Percentiles rank a stretch among this genome's conserved stretches.
Conservation (phyloP, 1,284 basidiomycete genomes). For the Prillingera fragicola region DNA sequence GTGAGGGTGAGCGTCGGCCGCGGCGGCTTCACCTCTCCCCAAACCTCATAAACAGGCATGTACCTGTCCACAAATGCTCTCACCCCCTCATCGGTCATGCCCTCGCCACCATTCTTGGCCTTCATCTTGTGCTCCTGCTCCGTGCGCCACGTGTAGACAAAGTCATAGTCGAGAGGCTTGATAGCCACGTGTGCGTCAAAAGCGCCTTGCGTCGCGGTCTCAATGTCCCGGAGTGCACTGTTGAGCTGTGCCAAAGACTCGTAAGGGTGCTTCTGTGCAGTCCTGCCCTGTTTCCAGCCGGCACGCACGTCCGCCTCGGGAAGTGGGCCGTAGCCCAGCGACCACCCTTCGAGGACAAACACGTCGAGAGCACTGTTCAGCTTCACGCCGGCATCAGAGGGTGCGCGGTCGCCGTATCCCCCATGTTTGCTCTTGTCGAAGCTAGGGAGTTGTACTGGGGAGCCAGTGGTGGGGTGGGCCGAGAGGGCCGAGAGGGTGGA, state of each 20-base stretch:
- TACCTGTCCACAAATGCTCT: conserved; percentile 54
- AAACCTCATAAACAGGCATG: conserved; percentile 14
- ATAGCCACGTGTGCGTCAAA: conserved; percentile 8
- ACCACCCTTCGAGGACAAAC: conserved; percentile 59
- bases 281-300: too few species aligned
- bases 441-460: not conserved
- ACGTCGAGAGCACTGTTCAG: too few species aligned
- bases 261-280: too few species aligned
- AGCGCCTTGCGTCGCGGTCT: too few species aligned
- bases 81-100: conserved; percentile 78
- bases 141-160: conserved; percentile 58
- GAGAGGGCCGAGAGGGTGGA: not conserved
- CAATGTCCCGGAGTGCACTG: too few species aligned
- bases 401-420: too few species aligned
- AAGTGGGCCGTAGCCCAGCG: conserved; percentile 41
- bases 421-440: too few species aligned
- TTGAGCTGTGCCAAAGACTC: too few species aligned
- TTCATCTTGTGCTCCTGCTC: conserved; percentile 88
- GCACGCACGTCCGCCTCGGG: conserved; percentile 39
- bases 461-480: not conserved
- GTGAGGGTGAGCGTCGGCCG: too few species aligned
- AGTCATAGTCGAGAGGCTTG: not conserved
- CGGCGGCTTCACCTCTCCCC: not conserved
- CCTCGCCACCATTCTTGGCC: conserved; percentile 66
- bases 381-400: too few species aligned